Base-by-base conservation (phyloP, 1,284 basidiomycete species). In the Apiotrichum montevideense region DNA sequence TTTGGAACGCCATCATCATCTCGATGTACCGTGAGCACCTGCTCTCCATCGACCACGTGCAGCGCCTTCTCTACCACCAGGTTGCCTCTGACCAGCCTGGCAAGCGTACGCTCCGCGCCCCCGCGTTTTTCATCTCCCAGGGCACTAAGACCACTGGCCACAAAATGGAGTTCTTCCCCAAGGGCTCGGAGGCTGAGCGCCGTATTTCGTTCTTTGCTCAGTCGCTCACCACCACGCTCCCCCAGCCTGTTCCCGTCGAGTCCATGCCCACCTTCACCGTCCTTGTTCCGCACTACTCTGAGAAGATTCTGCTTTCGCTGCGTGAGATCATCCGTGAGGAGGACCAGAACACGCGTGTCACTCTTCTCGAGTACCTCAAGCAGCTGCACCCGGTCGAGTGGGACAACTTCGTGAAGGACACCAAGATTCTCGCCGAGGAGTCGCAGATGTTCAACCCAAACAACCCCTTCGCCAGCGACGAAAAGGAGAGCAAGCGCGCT, bases 381-480 rank as follows among this genome's bases (percentile, higher is more conserved):
- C 95, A 98, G 77, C 85, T 98, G 48, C 95, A 98, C 74, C 90
- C 93, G 4, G 82, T 98, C 68, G 95, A 98, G 75, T 98, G 95
- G 95, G 92, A 97, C 79, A 98, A 98, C 78, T 98, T 98, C 66
- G 95, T 98, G 70, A 94, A 94, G 80, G 95, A 98, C 75, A 98
- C 96, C 74, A 98, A 96, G 82, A 98, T 98, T 65, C 82, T 98
- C 52, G 95, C 95, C 1, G 94, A 98, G 76, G 95, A 98, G 77
- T 89, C 91, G 11, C 85, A 86, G 42, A 86, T 88, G 79, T 91
- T 87, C 74, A 87, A 87, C 61, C 72, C 67, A 35, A 79, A 83
- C 55, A 85, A 83, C 69, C 89, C 90, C 1, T 85, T 85, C 58
- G 79, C 80, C 77, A 61, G 65, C n/a, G 91, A 95, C 75, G 93